phyloP scores from a whole-genome alignment of 805 yeast genomes.

The Ogataea philodendri region DNA sequence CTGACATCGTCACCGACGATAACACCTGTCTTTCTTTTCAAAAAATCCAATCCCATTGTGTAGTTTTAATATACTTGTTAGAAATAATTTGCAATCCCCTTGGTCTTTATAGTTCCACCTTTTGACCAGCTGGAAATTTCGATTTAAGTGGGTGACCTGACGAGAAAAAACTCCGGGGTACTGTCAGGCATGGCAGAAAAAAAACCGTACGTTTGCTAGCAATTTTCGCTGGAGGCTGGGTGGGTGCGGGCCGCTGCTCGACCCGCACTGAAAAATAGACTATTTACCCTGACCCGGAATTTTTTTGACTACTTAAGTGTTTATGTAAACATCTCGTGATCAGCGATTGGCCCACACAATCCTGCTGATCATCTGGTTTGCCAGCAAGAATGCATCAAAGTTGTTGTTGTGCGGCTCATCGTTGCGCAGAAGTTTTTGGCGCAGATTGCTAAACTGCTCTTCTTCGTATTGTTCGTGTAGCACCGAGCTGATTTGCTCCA shows the following conservation, averaged over 20 bases:
- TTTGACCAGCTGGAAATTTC: constrained; percentile 3
- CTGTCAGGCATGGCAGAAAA: constrained; percentile 18
- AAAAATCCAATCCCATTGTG: constrained; percentile 54
- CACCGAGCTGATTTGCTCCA: constrained; percentile 19
- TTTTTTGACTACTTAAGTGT: constrained; percentile 1
- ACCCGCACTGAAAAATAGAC: constrained; percentile 6
- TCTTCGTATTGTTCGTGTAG: constrained; percentile 12
- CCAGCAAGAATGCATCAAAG: constrained; percentile 18
- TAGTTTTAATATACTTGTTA: constrained; percentile 1
- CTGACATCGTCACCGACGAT: constrained; percentile 97
- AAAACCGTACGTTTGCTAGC: constrained; percentile 8
- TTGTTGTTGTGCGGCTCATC: constrained; percentile 12
- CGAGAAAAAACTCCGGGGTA: constrained; percentile 25
- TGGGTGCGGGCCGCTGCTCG: constrained; percentile 3
- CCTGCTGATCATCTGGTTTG: constrained; percentile 17
- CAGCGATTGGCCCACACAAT: constrained; percentile 16
- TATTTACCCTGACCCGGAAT: constrained; percentile 6
- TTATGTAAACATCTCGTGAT: constrained; percentile 4
- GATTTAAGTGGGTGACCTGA: constrained; percentile 9
- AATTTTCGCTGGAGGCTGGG: neutral
- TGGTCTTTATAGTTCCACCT: constrained; percentile 7
- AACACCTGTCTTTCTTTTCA: constrained; percentile 93
- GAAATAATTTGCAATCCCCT: constrained; percentile 7
- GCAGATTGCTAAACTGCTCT: constrained; percentile 26
- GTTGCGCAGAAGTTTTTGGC: constrained; percentile 22